Evolutionary conservation across 768 basidiomycete genomes (phyloP).

Genomic region (Boletus coccyginus): DNA sequence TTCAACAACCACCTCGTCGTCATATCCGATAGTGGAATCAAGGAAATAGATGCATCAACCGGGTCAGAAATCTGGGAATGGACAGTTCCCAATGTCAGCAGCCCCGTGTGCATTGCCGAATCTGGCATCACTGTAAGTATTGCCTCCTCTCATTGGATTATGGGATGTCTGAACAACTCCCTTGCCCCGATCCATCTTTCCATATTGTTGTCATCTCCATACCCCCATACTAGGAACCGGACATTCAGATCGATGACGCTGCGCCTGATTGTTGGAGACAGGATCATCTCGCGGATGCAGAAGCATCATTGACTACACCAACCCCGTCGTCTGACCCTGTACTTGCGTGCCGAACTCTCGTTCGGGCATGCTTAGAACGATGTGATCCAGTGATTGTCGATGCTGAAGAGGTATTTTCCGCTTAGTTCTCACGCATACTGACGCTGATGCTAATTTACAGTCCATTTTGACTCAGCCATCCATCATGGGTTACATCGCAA

Average conservation of each 20-base stretch:
- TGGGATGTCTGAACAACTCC: not conserved
- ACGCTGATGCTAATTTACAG: not conserved
- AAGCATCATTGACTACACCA: not conserved
- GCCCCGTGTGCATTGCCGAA: not conserved
- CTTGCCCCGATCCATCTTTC: not conserved
- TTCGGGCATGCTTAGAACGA: not conserved
- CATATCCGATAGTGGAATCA: not conserved
- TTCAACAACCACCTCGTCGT: not conserved
- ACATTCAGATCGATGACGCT: not conserved
- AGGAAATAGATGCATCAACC: not conserved
- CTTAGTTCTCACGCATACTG: too few relatives aligned
- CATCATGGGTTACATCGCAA: not conserved
- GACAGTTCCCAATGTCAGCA: not conserved
- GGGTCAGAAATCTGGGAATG: not conserved
- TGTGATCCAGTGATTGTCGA: not conserved
- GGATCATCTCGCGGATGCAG: not conserved
- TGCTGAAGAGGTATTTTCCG: not conserved
- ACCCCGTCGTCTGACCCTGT: not conserved
- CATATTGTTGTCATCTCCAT: too few relatives aligned
- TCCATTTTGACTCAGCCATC: not conserved
- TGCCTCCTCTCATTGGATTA: not conserved
- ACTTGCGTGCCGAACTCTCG: not conserved
- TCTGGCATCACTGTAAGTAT: not conserved
- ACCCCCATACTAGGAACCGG: not conserved
- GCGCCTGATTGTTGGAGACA: not conserved